Evolutionary conservation across 805 yeast species (phyloP).

Genomic region (Priceomyces medius): DNA sequence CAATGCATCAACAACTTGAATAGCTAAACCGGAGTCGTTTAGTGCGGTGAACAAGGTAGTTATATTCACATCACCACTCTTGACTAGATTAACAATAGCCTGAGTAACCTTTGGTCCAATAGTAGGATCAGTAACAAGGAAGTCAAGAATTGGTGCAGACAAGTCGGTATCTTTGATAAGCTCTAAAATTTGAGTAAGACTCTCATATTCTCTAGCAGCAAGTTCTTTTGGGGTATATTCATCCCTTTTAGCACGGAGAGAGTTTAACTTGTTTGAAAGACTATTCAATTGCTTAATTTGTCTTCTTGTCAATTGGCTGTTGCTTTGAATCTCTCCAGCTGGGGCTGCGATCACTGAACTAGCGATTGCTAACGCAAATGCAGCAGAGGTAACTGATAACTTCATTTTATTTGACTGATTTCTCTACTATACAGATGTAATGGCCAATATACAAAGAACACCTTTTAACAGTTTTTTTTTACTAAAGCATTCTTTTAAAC

Average conservation of each 20-base stretch:
- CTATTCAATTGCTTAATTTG: constrained; percentile 23
- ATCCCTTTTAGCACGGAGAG: constrained; percentile 31
- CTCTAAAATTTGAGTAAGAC: constrained; percentile 40
- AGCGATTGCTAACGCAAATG: constrained; percentile 18
- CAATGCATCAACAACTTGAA: constrained; percentile 32
- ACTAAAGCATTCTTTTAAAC: neutral
- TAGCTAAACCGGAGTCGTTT: constrained; percentile 43
- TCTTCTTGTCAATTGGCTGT: constrained; percentile 17
- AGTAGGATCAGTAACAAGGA: constrained; percentile 30
- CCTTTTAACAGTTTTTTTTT: too few species aligned
- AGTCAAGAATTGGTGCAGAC: constrained; percentile 35
- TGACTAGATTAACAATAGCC: constrained; percentile 27
- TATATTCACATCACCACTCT: constrained; percentile 32
- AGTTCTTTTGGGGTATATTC: constrained; percentile 21
- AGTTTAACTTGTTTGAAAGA: constrained; percentile 27
- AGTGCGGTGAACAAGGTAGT: constrained; percentile 39
- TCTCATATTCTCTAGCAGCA: constrained; percentile 36
- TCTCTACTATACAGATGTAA: too few species aligned
- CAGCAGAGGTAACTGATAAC: constrained; percentile 20
- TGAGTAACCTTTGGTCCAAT: constrained; percentile 30
- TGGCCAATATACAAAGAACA: too few species aligned
- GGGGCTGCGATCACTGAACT: constrained; percentile 28
- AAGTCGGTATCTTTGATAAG: constrained; percentile 36
- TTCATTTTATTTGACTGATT: constrained; percentile 18
- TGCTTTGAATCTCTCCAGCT: constrained; percentile 5